Conservation (phyloP, 331 rosid species). For the Rosa hybrid region DNA sequence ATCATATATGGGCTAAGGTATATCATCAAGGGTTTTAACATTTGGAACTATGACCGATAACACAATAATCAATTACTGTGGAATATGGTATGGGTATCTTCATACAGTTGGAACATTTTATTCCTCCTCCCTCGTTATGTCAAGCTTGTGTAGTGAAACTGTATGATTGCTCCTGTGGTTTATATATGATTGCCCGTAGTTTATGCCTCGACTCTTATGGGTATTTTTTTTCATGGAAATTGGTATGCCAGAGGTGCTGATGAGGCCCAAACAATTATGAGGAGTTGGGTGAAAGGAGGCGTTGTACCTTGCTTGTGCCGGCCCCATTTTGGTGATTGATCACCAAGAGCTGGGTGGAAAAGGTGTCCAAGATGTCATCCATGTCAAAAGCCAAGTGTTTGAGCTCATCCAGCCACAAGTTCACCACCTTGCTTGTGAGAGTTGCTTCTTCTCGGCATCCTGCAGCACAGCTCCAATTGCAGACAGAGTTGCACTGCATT, state of each 20-base stretch:
- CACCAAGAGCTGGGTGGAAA: background rate
- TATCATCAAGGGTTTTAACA: background rate
- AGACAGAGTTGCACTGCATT: background rate
- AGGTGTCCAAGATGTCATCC: background rate
- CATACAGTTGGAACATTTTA: background rate
- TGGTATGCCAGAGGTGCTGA: background rate
- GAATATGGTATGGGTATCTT: background rate
- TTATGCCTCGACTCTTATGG: background rate
- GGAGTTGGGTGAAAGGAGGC: background rate
- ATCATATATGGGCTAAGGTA: background rate
- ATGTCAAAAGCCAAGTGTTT: no score
- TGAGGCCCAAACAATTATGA: background rate
- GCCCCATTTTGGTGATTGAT: conserved; percentile 2
- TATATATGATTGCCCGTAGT: background rate
- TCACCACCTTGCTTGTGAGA: no score
- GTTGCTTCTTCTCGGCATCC: no score
- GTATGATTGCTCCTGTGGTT: background rate
- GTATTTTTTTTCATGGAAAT: background rate
- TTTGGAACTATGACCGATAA: background rate
- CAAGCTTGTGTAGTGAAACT: background rate
- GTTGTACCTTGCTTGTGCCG: conserved; percentile 5
- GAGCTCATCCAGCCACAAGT: no score
- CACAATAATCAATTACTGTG: background rate
- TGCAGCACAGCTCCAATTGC: background rate
- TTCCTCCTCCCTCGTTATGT: background rate